These are phyloP conservation scores for Eurotiales sp. DNA, from an alignment of 2,329 filamentous ascomycete species.

Conservation along the genomic window DNA sequence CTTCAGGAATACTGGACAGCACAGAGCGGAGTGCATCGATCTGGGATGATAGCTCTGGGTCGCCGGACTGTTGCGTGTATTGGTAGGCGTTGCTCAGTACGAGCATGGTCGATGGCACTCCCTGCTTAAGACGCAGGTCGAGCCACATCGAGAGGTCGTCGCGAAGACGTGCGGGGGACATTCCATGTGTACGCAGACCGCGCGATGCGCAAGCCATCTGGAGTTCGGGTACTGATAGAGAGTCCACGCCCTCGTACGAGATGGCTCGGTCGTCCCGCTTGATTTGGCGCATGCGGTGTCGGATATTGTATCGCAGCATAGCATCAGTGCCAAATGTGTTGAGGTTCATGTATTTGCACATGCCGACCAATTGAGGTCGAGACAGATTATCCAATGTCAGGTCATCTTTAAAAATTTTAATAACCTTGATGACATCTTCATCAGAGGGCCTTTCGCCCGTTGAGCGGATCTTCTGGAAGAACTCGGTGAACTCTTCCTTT, in stretches of 20 bases:
- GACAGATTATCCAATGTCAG: conserved; percentile 95
- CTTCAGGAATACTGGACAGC: conserved; percentile 90
- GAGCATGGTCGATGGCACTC: conserved; percentile 91
- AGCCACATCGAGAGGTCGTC: conserved; percentile 93
- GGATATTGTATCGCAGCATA: conserved; percentile 95
- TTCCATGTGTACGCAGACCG: conserved; percentile 86
- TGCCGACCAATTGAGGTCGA: conserved; percentile 89
- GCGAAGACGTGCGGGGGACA: conserved; percentile 81
- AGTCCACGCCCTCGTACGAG: conserved; percentile 87
- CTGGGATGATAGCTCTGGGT: conserved; percentile 78
- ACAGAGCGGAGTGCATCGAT: conserved; percentile 92
- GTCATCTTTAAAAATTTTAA: conserved; percentile 98
- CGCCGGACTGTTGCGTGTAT: conserved; percentile 74
- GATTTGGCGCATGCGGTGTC: conserved; percentile 98
- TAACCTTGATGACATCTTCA: conserved; percentile 95
- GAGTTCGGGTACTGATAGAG: conserved; percentile 85
- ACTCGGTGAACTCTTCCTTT: conserved; percentile 89
- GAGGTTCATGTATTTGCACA: conserved; percentile 97
- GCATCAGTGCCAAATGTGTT: conserved; percentile 96
- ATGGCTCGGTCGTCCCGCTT: conserved; percentile 97
- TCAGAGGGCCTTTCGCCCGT: conserved; percentile 86
- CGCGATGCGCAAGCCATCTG: conserved; percentile 89
- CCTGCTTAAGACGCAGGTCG: conserved; percentile 85
- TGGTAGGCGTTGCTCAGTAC: conserved; percentile 97
- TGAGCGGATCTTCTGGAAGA: conserved; percentile 92